Percentiles rank a stretch among this genome's conserved stretches.
Conservation (phyloP, 2,329 filamentous ascomycete species). For the Stagonosporopsis cucurbitacearum region DNA sequence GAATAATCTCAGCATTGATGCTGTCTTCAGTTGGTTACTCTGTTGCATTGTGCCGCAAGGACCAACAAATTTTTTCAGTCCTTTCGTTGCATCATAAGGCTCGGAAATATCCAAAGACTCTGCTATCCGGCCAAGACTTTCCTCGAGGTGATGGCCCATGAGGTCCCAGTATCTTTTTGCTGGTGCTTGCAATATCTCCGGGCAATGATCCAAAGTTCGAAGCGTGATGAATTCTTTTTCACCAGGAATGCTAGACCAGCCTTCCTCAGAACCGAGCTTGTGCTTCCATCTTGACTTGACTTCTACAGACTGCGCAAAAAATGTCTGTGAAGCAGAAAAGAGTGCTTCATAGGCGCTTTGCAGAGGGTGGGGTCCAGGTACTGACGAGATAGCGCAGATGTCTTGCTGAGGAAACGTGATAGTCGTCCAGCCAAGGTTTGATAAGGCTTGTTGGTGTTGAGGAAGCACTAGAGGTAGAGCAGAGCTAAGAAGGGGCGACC, state of each 20-base stretch:
- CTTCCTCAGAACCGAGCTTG: slow-evolving; percentile 45
- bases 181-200: slow-evolving; percentile 37
- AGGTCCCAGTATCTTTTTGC: slow-evolving; percentile 45
- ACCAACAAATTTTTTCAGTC: slow-evolving; percentile 36
- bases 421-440: slow-evolving; percentile 46
- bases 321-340: slow-evolving; percentile 39
- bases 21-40: slow-evolving; percentile 34
- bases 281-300: slow-evolving; percentile 43
- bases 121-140: slow-evolving; percentile 33
- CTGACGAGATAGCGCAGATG: background rate
- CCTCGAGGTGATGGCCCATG: slow-evolving; percentile 36
- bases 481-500: slow-evolving; percentile 30
- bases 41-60: slow-evolving; percentile 32
- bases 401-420: slow-evolving; percentile 38
- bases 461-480: slow-evolving; percentile 43
- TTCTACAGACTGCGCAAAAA: slow-evolving; percentile 37
- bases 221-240: slow-evolving; percentile 51
- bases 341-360: slow-evolving; percentile 39
- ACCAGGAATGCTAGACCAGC: slow-evolving; percentile 44
- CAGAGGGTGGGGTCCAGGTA: slow-evolving; percentile 34
- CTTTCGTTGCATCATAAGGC: slow-evolving; percentile 17
- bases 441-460: slow-evolving; percentile 40
- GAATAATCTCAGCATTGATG: slow-evolving; percentile 48
- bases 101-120: slow-evolving; percentile 27
- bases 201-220: slow-evolving; percentile 40